Base-by-base conservation (phyloP, 805 yeast species). In the Jamesozyma spencerorum region DNA sequence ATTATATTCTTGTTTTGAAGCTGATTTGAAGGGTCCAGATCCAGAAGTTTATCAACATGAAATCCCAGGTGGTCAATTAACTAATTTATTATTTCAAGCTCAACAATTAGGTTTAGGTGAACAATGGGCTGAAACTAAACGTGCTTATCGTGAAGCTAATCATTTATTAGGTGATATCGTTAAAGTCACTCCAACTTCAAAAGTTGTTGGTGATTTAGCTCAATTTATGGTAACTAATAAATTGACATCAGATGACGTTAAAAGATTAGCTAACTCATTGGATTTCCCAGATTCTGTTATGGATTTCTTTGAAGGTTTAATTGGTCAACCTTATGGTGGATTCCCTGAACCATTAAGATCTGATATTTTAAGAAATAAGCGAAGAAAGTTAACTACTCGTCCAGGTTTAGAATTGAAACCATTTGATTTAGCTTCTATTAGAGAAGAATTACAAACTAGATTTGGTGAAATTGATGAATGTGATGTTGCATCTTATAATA, bases 241-340 rank as follows among this genome's bases (percentile, higher is more conserved):
- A 66, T 74, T 92, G 56, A 72, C 80, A 8, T 70, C 83, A 38
- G 85, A 83, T 55, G 99, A 92, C 58, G 94, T 92, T 47, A 72
- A 71, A 62, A 80, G 81, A 61, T 77, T 92, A 53, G 98, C 99
- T 3, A 69, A 77, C 41, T 85, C 86, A 43, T 75, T 92, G 54
- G 98, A 92, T 68, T 90, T 92, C 95, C 99, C 98, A 48, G 97
- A 84, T 60, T 90, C 97, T 17, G 96, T 92, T 14, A 75, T 92
- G 63, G 99, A 92, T 67, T 92, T 92, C 77, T 87, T 92, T 75
- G 95, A 92, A 72, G 99, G 99, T 55, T 75, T 92, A 63, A 92
- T 92, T 85, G 99, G 99, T 62, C 92, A 92, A 51, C 99, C 99
- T 58, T 86, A 85, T 62, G 99, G 98, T 52, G 99, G 99, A 7